Percentiles rank a stretch among this genome's conserved stretches.
These are phyloP conservation scores for Cercospora nicotianae DNA, from an alignment of 2,329 filamentous ascomycete species.

Conservation along the genomic window DNA sequence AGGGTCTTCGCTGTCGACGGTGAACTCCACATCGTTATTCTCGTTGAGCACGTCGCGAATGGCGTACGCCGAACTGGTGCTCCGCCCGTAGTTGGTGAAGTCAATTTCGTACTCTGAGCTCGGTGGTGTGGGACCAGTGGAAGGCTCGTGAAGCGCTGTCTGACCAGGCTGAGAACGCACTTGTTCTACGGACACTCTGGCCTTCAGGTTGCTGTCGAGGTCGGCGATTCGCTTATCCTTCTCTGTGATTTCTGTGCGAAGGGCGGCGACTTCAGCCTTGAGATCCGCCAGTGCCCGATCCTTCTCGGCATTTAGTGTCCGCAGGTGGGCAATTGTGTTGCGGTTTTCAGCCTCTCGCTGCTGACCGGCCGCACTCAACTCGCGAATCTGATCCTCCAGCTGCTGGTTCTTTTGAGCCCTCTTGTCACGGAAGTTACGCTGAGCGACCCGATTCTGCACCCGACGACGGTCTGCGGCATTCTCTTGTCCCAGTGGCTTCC, in stretches of 20 bases:
- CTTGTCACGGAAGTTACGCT: conserved; percentile 85
- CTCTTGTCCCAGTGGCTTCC: conserved; percentile 76
- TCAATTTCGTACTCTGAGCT: conserved; percentile 28
- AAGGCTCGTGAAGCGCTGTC: background rate
- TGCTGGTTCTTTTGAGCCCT: conserved; percentile 73
- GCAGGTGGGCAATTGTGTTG: conserved; percentile 7
- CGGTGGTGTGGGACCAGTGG: conserved; percentile 23
- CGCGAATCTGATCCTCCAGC: conserved; percentile 39
- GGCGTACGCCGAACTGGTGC: conserved; percentile 6
- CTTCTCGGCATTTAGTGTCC: background rate
- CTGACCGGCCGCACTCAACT: conserved; percentile 41
- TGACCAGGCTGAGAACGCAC: conserved; percentile 3
- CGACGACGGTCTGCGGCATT: conserved; percentile 91
- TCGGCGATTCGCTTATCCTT: background rate
- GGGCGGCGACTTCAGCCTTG: background rate
- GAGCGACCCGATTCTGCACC: conserved; percentile 88
- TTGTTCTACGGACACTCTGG: background rate
- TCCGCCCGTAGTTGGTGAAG: conserved; percentile 28
- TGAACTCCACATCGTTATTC: conserved; percentile 27
- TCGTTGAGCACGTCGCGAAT: conserved; percentile 20
- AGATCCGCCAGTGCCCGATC: conserved; percentile 6
- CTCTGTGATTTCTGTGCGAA: background rate
- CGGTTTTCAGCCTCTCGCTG: conserved; percentile 2
- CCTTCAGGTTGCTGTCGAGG: conserved; percentile 1
- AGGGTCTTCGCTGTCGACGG: conserved; percentile 23